A percentile compares a stretch with the other conserved stretches of the same genome.
These are phyloP conservation scores for Calocybe gangraenosa DNA, from an alignment of 768 basidiomycete genomes.

Conservation along the genomic window DNA sequence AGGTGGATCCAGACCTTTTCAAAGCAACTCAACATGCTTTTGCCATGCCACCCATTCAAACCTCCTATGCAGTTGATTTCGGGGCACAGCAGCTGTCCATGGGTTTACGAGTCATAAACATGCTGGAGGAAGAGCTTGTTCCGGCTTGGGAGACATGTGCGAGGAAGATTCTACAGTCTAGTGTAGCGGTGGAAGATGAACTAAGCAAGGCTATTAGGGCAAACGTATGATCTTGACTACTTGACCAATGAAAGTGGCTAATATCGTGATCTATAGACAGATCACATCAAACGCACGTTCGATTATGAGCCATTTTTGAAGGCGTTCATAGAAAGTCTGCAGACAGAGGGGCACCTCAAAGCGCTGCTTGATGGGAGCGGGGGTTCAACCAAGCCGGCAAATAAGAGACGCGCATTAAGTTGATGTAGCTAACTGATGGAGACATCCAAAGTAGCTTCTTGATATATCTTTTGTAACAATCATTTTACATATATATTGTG, in stretches of 20 bases:
- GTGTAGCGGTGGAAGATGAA: constrained; percentile 47
- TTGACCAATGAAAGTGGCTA: background rate
- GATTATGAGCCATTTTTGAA: constrained; percentile 61
- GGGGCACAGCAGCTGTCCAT: constrained; percentile 38
- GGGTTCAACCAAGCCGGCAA: too few species aligned
- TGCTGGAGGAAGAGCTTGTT: constrained; percentile 32
- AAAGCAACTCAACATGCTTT: constrained; percentile 26
- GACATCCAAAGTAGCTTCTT: too few species aligned
- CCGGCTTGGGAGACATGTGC: constrained; percentile 47
- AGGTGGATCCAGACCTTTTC: constrained; percentile 39
- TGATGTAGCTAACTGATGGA: too few species aligned
- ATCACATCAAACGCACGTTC: constrained; percentile 54
- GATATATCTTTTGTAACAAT: too few species aligned
- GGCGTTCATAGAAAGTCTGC: constrained; percentile 38
- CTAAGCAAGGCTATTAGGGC: constrained; percentile 35
- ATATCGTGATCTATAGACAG: constrained; percentile 32
- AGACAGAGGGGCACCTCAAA: constrained; percentile 44
- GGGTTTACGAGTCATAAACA: constrained; percentile 39
- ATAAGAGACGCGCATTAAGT: background rate
- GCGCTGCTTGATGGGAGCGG: constrained; percentile 35
- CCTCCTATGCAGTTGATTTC: constrained; percentile 39
- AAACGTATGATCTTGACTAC: constrained; percentile 32
- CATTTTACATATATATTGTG: too few species aligned
- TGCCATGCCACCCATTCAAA: constrained; percentile 20
- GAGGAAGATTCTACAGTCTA: constrained; percentile 32